These are phyloP conservation scores for Colletotrichum salicis DNA, from an alignment of 2,329 filamentous ascomycete species.

Conservation along the genomic window DNA sequence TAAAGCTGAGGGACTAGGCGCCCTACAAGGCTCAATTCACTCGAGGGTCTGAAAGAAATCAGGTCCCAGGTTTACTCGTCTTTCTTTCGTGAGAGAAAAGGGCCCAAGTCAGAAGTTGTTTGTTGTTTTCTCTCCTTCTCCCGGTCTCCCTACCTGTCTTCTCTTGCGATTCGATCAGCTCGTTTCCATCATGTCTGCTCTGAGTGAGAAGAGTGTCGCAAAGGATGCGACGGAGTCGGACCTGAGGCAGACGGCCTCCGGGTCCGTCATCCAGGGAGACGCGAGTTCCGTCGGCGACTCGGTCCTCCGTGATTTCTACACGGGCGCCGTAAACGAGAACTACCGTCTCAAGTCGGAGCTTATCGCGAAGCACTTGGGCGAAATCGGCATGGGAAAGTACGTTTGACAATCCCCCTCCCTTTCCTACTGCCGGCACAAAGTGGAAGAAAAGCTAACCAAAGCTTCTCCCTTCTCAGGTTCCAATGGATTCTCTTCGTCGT, in stretches of 20 bases:
- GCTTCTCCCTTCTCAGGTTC: slow-evolving; percentile 38
- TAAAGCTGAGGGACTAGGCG: slow-evolving; percentile 19
- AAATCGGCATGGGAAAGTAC: slow-evolving; percentile 49
- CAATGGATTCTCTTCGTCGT: slow-evolving; percentile 58
- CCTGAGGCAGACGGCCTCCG: slow-evolving; percentile 20
- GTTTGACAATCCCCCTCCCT: slow-evolving; percentile 12
- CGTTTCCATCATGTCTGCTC: slow-evolving; percentile 11
- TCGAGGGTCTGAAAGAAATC: background rate
- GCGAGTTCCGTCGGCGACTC: slow-evolving; percentile 40
- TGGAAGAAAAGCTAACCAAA: background rate
- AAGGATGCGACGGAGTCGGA: slow-evolving; percentile 16
- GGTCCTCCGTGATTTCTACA: slow-evolving; percentile 50
- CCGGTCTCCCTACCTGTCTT: too few relatives aligned
- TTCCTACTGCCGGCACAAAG: background rate
- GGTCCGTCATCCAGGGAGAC: slow-evolving; percentile 23
- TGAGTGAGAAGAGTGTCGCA: slow-evolving; percentile 27
- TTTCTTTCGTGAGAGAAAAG: slow-evolving; percentile 34
- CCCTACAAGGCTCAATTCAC: background rate
- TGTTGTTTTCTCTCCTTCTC: too few relatives aligned
- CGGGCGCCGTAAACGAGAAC: slow-evolving; percentile 42
- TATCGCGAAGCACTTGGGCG: slow-evolving; percentile 41
- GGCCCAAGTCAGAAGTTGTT: background rate
- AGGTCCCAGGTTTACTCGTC: slow-evolving; percentile 12
- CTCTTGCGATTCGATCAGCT: background rate
- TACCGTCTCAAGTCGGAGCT: slow-evolving; percentile 48